Conservation (phyloP, 768 basidiomycete species). For the Boletus reticulatus region DNA sequence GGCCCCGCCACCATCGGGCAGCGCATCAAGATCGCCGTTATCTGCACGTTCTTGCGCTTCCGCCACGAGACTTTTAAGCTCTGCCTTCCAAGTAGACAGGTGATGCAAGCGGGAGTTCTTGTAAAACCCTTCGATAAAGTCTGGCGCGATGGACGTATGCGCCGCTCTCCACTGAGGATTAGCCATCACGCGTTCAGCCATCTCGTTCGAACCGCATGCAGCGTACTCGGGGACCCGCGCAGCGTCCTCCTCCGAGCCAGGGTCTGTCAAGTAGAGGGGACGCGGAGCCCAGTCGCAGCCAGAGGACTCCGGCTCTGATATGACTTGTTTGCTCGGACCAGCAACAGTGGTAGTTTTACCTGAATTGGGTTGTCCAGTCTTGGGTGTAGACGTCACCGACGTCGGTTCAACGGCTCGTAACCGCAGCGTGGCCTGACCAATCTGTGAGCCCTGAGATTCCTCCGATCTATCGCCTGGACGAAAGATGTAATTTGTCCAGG, state of each 20-base stretch:
- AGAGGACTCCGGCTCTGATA: background rate
- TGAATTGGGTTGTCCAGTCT: background rate
- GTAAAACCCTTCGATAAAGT: slow-evolving; percentile 84
- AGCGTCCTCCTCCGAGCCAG: slow-evolving; percentile 40
- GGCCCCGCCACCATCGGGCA: background rate
- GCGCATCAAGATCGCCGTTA: slow-evolving; percentile 21
- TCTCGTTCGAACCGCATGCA: slow-evolving; percentile 60
- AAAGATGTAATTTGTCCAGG: slow-evolving; percentile 78
- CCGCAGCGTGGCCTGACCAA: slow-evolving; percentile 18
- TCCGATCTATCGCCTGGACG: slow-evolving; percentile 48
- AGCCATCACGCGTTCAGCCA: slow-evolving; percentile 77
- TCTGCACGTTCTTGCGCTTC: slow-evolving; percentile 77
- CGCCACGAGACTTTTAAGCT: slow-evolving; percentile 74
- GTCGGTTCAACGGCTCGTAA: slow-evolving; percentile 4
- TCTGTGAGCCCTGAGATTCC: slow-evolving; percentile 43
- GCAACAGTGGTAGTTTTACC: background rate
- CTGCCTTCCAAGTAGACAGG: slow-evolving; percentile 88
- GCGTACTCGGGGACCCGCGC: slow-evolving; percentile 64
- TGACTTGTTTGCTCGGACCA: slow-evolving; percentile 1
- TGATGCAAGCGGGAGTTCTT: slow-evolving; percentile 92
- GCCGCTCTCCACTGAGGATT: slow-evolving; percentile 82
- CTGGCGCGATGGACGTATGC: slow-evolving; percentile 82
- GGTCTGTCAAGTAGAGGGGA: slow-evolving; percentile 42
- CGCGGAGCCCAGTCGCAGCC: slow-evolving; percentile 11
- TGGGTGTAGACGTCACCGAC: background rate